Percentiles rank a stretch among this genome's conserved stretches.
These are phyloP conservation scores for Phanerochaete carnosa DNA, from an alignment of 768 basidiomycete species.

Conservation along the genomic window DNA sequence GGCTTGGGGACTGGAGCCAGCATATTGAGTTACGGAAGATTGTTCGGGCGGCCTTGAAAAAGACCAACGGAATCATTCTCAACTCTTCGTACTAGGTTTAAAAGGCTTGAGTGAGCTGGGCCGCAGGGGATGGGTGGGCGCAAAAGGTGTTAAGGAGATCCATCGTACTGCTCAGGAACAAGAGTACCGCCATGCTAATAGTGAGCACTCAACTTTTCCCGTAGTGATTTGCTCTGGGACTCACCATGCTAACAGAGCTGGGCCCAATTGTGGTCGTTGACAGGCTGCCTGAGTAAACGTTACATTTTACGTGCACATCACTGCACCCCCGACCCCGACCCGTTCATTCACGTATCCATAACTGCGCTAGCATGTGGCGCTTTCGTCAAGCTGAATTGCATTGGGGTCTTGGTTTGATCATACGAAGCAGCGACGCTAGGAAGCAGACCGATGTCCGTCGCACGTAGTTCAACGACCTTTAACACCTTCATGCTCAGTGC, in stretches of 20 bases:
- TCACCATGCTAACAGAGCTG: neutral
- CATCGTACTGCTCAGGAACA: neutral
- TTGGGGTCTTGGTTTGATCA: too few species aligned
- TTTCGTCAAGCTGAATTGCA: too few species aligned
- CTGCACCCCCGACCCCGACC: too few species aligned
- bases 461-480: neutral
- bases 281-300: too few species aligned
- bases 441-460: too few species aligned
- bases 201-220: neutral
- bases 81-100: neutral
- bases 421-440: too few species aligned
- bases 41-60: neutral
- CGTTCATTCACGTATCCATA: too few species aligned
- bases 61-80: neutral
- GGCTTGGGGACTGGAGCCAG: neutral
- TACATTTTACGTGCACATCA: too few species aligned
- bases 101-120: neutral
- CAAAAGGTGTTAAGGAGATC: neutral
- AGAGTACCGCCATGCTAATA: neutral
- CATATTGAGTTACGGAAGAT: neutral
- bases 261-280: neutral
- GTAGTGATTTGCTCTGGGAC: neutral
- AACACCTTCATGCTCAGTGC: slow-evolving; percentile 24
- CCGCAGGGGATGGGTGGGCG: neutral
- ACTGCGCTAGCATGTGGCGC: too few species aligned